phyloP scores from a whole-genome alignment of 2,329 filamentous ascomycete species.

The Ceratocystiopsis sp. region DNA sequence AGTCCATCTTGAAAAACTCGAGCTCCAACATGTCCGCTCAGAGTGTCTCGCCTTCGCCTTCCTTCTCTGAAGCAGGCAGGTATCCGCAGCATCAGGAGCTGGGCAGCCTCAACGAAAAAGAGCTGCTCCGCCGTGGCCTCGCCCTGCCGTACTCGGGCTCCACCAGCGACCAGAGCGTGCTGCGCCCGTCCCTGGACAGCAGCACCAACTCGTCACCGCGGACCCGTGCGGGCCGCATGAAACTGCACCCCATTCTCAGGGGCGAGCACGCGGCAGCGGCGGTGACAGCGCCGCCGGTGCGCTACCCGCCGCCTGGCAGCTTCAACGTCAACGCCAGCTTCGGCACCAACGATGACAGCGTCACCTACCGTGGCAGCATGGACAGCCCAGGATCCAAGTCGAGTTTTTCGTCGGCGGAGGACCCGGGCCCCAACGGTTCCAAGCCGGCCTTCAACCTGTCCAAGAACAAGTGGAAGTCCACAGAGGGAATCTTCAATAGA shows the following conservation, averaged over 20 bases:
- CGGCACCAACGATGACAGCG: too few relatives aligned
- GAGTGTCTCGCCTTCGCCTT: slow-evolving; percentile 1
- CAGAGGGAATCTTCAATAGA: slow-evolving; percentile 8
- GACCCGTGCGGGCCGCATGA: too few relatives aligned
- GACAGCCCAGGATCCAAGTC: too few relatives aligned
- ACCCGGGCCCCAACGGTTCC: too few relatives aligned
- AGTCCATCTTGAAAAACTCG: slow-evolving; percentile 6
- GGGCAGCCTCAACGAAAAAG: neutral
- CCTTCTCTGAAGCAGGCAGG: slow-evolving; percentile 1
- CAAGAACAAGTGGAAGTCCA: slow-evolving; percentile 8
- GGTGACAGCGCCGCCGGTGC: too few relatives aligned
- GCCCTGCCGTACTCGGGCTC: neutral
- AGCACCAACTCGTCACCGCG: neutral
- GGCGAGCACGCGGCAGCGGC: too few relatives aligned
- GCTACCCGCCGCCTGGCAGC: too few relatives aligned
- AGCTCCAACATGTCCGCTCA: slow-evolving; percentile 1
- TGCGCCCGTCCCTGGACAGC: neutral
- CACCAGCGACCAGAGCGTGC: neutral
- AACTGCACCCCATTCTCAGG: too few relatives aligned
- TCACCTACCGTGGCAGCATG: too few relatives aligned
- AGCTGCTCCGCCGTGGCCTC: slow-evolving; percentile 3
- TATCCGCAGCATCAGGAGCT: slow-evolving; percentile 3
- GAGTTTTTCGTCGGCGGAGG: too few relatives aligned
- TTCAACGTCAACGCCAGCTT: too few relatives aligned
- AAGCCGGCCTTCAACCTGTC: neutral